phyloP scores from a whole-genome alignment of 257 asterid genomes.

The Solanum paucissectum region DNA sequence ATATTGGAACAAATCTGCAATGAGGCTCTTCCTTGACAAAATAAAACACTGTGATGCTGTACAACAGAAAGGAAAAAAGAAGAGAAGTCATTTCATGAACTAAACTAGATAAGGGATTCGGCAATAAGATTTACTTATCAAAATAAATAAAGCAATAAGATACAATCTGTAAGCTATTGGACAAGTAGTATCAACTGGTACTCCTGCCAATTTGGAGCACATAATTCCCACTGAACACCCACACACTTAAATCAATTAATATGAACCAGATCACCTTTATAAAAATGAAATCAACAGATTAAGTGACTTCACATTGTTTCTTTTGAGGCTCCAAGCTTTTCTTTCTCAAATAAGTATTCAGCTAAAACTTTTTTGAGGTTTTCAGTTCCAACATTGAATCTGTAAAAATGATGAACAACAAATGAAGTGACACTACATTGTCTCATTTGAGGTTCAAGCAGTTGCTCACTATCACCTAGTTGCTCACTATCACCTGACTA shows the following conservation, averaged over 20 bases:
- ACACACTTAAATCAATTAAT: not conserved
- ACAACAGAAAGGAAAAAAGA: constrained; percentile 8
- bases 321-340: not conserved
- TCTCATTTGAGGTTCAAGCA: not conserved
- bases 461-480: not conserved
- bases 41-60: constrained; percentile 65
- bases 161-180: not conserved
- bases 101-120: not conserved
- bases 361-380: not conserved
- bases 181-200: not conserved
- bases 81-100: constrained; percentile 6
- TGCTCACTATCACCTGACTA: not conserved
- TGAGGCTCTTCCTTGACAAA: constrained; percentile 58
- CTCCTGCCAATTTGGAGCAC: not conserved
- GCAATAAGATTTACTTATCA: not conserved
- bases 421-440: not conserved
- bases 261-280: not conserved
- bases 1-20: constrained; percentile 27
- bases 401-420: not conserved
- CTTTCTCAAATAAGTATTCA: not conserved
- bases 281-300: not conserved
- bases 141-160: not conserved
- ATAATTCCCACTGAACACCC: not conserved
- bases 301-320: not conserved
- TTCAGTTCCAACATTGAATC: not conserved